These are phyloP conservation scores for Avena eriantha DNA, from an alignment of 176 grass and related monocot species.

Conservation along the genomic window DNA sequence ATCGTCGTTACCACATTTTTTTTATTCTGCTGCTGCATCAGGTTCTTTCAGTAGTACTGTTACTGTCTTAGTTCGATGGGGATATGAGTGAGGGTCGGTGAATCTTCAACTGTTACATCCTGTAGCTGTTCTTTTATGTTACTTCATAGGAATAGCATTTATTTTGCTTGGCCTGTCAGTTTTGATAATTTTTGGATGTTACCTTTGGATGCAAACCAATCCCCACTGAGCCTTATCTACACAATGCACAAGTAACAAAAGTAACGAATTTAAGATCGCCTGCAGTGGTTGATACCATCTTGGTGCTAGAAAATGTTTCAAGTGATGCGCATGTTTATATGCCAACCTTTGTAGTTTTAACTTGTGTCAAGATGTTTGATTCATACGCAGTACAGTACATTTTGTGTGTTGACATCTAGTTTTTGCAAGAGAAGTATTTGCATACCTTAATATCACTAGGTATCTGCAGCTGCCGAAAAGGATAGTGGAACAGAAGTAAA, in stretches of 20 bases:
- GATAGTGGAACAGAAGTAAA: slow-evolving; percentile 63
- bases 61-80: not conserved
- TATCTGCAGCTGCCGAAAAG: slow-evolving; percentile 62
- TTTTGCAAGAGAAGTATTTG: slow-evolving; percentile 28
- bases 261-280: not conserved
- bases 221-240: not conserved
- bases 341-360: not conserved
- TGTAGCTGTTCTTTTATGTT: not conserved
- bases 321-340: not conserved
- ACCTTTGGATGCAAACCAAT: not conserved
- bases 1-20: not conserved
- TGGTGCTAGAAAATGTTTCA: not conserved
- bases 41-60: not conserved
- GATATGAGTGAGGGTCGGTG: not conserved
- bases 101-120: not conserved
- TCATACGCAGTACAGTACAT: slow-evolving; percentile 10
- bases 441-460: slow-evolving; percentile 67
- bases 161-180: not conserved
- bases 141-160: not conserved
- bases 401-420: slow-evolving; percentile 2
- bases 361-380: not conserved
- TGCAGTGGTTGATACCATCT: not conserved
- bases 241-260: not conserved
- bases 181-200: slow-evolving; percentile 28
- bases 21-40: not conserved